Conservation (phyloP, 2,329 filamentous ascomycete genomes). For the Capronia epimyces region DNA sequence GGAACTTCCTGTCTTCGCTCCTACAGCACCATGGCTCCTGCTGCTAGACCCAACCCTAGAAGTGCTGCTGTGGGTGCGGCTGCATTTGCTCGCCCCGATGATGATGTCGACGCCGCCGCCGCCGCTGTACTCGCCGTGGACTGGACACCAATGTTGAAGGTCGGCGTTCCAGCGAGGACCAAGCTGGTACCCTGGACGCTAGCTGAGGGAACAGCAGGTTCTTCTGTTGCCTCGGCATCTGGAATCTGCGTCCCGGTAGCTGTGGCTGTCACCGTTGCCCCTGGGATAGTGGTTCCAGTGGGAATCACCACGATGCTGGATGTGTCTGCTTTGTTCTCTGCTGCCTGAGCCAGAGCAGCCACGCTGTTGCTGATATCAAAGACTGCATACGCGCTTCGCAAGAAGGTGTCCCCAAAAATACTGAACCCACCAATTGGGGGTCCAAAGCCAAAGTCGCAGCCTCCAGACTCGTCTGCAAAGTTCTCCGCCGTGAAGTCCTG, state of each 20-base stretch:
- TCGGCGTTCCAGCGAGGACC: slow-evolving; percentile 19
- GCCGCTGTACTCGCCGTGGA: background rate
- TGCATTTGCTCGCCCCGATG: slow-evolving; percentile 6
- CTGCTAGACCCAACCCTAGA: slow-evolving; percentile 17
- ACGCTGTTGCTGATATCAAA: slow-evolving; percentile 68
- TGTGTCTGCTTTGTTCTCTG: slow-evolving; percentile 10
- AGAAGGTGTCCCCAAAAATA: slow-evolving; percentile 69
- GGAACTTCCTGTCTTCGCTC: background rate
- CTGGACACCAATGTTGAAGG: slow-evolving; percentile 17
- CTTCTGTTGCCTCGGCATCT: background rate
- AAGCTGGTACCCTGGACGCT: slow-evolving; percentile 7
- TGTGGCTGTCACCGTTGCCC: slow-evolving; percentile 16
- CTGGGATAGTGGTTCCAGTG: slow-evolving; percentile 14
- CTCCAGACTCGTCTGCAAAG: slow-evolving; percentile 49
- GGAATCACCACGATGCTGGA: slow-evolving; percentile 19
- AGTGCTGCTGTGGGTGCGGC: slow-evolving; percentile 15
- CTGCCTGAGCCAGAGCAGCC: slow-evolving; percentile 56
- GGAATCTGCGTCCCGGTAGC: background rate
- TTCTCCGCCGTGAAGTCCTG: slow-evolving; percentile 37
- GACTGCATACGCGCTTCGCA: slow-evolving; percentile 68
- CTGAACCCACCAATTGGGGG: slow-evolving; percentile 51
- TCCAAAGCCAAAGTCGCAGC: slow-evolving; percentile 63
- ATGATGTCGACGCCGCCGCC: slow-evolving; percentile 6
- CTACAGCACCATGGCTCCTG: slow-evolving; percentile 14
- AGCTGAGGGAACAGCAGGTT: background rate